phyloP scores from a whole-genome alignment of 306 rosid genomes.

The Lupinus albus region DNA sequence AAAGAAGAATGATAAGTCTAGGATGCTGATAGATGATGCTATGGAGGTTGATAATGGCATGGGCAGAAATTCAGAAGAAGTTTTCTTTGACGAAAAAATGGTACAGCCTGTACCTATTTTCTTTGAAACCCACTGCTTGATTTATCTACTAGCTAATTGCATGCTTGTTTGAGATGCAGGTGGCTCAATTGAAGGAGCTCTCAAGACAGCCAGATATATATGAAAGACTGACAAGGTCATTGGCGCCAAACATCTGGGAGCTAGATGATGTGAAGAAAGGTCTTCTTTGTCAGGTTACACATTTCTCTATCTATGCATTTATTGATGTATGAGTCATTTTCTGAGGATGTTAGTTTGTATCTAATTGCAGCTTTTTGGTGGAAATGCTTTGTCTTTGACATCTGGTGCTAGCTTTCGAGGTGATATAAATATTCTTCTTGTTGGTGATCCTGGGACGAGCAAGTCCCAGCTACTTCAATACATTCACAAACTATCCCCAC shows the following conservation, averaged over 20 bases:
- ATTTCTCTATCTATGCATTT: slow-evolving; percentile 20
- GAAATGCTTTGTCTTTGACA: slow-evolving; percentile 76
- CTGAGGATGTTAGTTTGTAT: slow-evolving; percentile 14
- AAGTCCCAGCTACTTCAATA: slow-evolving; percentile 97
- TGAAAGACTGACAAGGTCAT: slow-evolving; percentile 80
- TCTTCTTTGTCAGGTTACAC: slow-evolving; percentile 89
- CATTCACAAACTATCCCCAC: slow-evolving; percentile 89
- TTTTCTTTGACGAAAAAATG: slow-evolving; percentile 66
- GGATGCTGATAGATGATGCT: slow-evolving; percentile 76
- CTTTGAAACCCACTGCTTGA: slow-evolving; percentile 21
- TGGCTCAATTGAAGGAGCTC: slow-evolving; percentile 76
- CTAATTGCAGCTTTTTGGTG: slow-evolving; percentile 84
- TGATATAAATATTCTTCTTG: slow-evolving; percentile 89
- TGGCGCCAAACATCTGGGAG: slow-evolving; percentile 99
- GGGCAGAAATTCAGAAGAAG: slow-evolving; percentile 51
- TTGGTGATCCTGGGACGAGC: slow-evolving; percentile 99
- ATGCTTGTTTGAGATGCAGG: slow-evolving; percentile 53
- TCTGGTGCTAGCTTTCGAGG: slow-evolving; percentile 97
- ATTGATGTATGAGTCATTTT: slow-evolving; percentile 24
- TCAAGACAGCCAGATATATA: slow-evolving; percentile 83
- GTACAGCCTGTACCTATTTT: slow-evolving; percentile 43
- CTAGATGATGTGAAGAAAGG: slow-evolving; percentile 98
- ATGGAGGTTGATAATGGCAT: slow-evolving; percentile 55
- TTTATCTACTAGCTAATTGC: slow-evolving; percentile 35
- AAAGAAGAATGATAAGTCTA: slow-evolving; percentile 84